A percentile compares a stretch with the other conserved stretches of the same genome.
Conservation (phyloP, 495 filamentous ascomycete genomes). For the Choiromyces venosus region DNA sequence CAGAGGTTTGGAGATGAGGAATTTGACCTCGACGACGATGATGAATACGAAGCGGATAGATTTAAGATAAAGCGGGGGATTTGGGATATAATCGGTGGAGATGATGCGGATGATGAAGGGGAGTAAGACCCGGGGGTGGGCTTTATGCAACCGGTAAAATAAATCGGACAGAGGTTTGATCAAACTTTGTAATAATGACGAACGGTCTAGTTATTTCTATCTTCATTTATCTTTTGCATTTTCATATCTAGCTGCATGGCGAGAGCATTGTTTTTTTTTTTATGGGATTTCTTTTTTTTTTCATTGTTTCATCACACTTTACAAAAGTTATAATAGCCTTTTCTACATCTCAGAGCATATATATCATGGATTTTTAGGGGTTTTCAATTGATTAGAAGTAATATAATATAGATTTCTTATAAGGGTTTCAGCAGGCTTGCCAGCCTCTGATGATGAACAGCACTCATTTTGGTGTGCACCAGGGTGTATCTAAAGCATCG, state of each 20-base stretch:
- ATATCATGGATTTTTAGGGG: not conserved
- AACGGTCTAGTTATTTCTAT: not conserved
- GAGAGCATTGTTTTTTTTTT: slow-evolving; percentile 9
- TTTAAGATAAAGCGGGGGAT: not conserved
- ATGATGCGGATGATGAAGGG: slow-evolving; percentile 25
- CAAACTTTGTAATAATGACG: not conserved
- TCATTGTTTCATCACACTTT: not conserved
- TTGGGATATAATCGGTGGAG: slow-evolving; percentile 4
- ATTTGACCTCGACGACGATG: slow-evolving; percentile 36
- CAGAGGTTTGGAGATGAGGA: slow-evolving; percentile 41
- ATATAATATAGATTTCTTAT: not conserved
- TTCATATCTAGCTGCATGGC: not conserved
- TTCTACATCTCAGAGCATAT: not conserved
- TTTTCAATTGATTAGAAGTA: not conserved
- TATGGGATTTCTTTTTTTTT: not conserved
- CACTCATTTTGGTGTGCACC: too few species aligned
- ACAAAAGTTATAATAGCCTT: not conserved
- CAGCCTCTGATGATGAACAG: not conserved
- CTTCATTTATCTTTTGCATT: not conserved
- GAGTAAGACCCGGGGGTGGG: not conserved
- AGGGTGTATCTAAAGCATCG: not conserved
- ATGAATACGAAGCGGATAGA: slow-evolving; percentile 25
- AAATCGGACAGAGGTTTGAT: slow-evolving; percentile 12
- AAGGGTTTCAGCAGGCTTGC: not conserved
- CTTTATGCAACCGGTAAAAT: slow-evolving; percentile 26